Percentiles rank a stretch among this genome's conserved stretches.
Conservation (phyloP, 2,329 filamentous ascomycete genomes). For the Bretziella fagacearum region DNA sequence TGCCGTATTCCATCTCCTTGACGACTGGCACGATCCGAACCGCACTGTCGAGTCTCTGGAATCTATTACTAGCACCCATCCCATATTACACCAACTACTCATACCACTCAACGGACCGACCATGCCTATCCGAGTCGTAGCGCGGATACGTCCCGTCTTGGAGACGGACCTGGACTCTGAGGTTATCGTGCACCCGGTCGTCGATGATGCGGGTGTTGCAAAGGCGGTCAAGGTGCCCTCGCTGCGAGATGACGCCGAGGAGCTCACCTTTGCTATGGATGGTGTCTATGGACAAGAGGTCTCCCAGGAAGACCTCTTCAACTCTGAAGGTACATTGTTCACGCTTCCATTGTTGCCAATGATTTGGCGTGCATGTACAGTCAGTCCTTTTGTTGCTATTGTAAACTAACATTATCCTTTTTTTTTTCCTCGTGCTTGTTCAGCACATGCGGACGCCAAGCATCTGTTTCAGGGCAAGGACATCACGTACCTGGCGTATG, state of each 20-base stretch:
- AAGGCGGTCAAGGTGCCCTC: conserved; percentile 76
- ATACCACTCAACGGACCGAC: too few relatives aligned
- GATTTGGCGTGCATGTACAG: too few relatives aligned
- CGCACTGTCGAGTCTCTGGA: too few relatives aligned
- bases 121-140: conserved; percentile 73
- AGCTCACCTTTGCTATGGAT: conserved; percentile 90
- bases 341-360: background rate
- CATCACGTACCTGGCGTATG: conserved; percentile 82
- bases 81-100: too few relatives aligned
- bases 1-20: too few relatives aligned
- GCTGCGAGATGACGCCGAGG: conserved; percentile 78
- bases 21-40: too few relatives aligned
- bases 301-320: conserved; percentile 75
- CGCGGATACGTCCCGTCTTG: conserved; percentile 75
- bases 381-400: too few relatives aligned
- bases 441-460: conserved; percentile 79
- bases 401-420: conserved; percentile 10
- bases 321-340: conserved; percentile 53
- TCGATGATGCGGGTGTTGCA: conserved; percentile 42
- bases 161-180: conserved; percentile 75
- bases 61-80: too few relatives aligned
- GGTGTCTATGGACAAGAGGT: conserved; percentile 69
- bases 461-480: conserved; percentile 81
- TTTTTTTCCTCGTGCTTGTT: background rate
- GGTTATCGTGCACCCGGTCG: conserved; percentile 58